Conservation (phyloP, 208 protist genomes). For the Blechomonas ayalai region DNA sequence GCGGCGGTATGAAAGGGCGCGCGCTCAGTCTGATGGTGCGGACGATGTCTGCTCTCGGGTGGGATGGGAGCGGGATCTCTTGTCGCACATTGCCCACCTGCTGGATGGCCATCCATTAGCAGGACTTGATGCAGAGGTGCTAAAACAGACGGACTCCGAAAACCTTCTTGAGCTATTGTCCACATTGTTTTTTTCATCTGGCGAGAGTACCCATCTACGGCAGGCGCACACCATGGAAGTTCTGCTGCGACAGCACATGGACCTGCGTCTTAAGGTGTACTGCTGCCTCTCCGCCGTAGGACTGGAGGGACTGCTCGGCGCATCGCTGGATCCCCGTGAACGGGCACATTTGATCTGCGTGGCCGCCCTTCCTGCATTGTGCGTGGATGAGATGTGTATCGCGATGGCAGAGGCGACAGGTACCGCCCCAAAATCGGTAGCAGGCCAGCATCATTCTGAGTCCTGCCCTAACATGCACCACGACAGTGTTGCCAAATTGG, state of each 20-base stretch:
- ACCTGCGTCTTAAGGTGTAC: slow-evolving; percentile 53
- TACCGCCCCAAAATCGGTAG: neutral
- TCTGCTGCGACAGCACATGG: slow-evolving; percentile 22
- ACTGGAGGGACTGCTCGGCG: slow-evolving; percentile 11
- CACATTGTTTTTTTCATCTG: too few relatives aligned
- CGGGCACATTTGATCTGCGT: slow-evolving; percentile 49
- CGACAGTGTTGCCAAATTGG: neutral
- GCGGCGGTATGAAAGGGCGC: too few relatives aligned
- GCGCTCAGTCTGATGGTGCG: too few relatives aligned
- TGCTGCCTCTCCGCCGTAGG: slow-evolving; percentile 44
- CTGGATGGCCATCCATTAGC: too few relatives aligned
- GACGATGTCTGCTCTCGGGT: too few relatives aligned
- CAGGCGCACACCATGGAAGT: neutral
- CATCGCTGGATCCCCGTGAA: slow-evolving; percentile 40
- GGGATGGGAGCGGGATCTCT: too few relatives aligned
- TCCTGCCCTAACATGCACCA: neutral
- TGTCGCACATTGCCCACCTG: too few relatives aligned
- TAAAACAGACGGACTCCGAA: too few relatives aligned
- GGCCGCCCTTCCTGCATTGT: slow-evolving; percentile 60
- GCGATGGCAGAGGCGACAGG: slow-evolving; percentile 47
- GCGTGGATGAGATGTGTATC: slow-evolving; percentile 63
- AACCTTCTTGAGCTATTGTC: too few relatives aligned
- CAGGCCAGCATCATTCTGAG: neutral
- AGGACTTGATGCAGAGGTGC: too few relatives aligned
- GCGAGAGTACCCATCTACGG: neutral